These are phyloP conservation scores for Saitozyma sp. DNA, from an alignment of 768 basidiomycete species.

Conservation along the genomic window DNA sequence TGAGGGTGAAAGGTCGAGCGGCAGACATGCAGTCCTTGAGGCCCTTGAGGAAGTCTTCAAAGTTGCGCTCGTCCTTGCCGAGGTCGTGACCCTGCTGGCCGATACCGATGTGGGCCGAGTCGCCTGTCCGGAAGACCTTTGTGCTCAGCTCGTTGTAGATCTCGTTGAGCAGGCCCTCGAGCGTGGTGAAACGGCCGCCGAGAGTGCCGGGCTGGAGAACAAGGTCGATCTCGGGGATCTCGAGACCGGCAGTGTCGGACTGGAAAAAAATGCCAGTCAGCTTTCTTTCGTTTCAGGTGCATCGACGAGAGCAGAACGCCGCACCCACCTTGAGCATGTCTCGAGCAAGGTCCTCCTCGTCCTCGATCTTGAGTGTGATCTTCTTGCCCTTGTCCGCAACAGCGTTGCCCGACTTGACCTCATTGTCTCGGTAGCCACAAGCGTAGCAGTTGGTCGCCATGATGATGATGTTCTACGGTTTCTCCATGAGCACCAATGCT, in stretches of 20 bases:
- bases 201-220: constrained; percentile 88
- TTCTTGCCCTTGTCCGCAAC: constrained; percentile 83
- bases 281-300: neutral
- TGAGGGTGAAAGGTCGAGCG: constrained; percentile 78
- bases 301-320: neutral
- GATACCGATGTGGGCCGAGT: constrained; percentile 31
- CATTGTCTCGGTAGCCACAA: constrained; percentile 96
- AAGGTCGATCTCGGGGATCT: constrained; percentile 92
- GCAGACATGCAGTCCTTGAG: constrained; percentile 66
- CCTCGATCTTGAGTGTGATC: constrained; percentile 85
- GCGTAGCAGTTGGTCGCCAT: constrained; percentile 96
- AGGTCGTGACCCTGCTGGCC: constrained; percentile 48
- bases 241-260: constrained; percentile 90
- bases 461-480: constrained; percentile 81
- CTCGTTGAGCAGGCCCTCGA: constrained; percentile 92
- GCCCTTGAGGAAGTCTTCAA: constrained; percentile 70
- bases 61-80: constrained; percentile 59
- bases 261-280: constrained; percentile 46
- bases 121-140: constrained; percentile 74
- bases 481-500: neutral
- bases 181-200: constrained; percentile 94
- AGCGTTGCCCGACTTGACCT: constrained; percentile 90
- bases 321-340: constrained; percentile 86
- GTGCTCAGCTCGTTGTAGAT: constrained; percentile 91
- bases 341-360: constrained; percentile 84